phyloP scores from a whole-genome alignment of 2,329 filamentous ascomycete species.

The Incumbomyces delicatus region DNA sequence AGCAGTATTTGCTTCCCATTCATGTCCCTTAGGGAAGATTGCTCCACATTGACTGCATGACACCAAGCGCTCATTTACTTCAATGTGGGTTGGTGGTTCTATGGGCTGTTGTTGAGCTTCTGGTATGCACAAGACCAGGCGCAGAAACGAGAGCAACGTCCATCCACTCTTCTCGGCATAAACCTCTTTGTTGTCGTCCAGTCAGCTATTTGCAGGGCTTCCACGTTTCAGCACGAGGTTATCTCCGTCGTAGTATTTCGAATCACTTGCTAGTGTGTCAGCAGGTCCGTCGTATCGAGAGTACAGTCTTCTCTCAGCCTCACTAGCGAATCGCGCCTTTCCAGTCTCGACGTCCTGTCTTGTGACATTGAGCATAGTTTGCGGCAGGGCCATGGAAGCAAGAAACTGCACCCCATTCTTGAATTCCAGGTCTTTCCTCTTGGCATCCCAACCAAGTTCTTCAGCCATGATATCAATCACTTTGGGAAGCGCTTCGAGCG shows the following conservation, averaged over 20 bases:
- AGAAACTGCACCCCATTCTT: slow-evolving; percentile 54
- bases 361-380: slow-evolving; percentile 45
- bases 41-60: neutral
- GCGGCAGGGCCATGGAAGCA: slow-evolving; percentile 52
- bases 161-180: neutral
- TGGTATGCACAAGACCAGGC: neutral
- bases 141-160: neutral
- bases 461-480: slow-evolving; percentile 84
- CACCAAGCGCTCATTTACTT: neutral
- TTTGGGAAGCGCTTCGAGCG: slow-evolving; percentile 71
- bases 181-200: neutral
- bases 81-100: neutral
- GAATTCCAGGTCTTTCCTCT: slow-evolving; percentile 72
- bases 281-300: slow-evolving; percentile 41
- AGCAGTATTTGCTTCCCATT: neutral
- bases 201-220: slow-evolving; percentile 40
- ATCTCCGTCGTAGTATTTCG: slow-evolving; percentile 33
- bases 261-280: slow-evolving; percentile 43
- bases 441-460: slow-evolving; percentile 68
- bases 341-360: slow-evolving; percentile 52
- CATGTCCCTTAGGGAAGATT: neutral
- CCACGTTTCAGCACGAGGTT: slow-evolving; percentile 38
- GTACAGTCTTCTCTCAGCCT: slow-evolving; percentile 31
- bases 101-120: neutral
- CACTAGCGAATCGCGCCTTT: slow-evolving; percentile 36